Percentiles rank a stretch among this genome's conserved stretches.
Evolutionary conservation across 1,284 basidiomycete genomes (phyloP).

Genomic region (Ganoderma meredithae): DNA sequence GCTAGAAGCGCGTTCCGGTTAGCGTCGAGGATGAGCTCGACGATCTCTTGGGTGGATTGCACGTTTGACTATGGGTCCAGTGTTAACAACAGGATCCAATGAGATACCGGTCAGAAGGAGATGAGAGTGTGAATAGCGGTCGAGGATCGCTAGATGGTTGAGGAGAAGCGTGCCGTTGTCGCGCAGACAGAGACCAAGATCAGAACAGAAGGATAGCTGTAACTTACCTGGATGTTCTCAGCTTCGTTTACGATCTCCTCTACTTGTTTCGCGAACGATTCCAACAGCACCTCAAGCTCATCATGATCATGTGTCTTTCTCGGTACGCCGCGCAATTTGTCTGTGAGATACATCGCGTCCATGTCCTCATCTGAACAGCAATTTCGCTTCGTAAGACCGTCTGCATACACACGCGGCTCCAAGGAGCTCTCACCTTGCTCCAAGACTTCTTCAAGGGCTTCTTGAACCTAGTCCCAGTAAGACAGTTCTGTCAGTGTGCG

Average conservation of each 20-base stretch:
- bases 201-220: background rate
- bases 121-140: background rate
- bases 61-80: slow-evolving; percentile 75
- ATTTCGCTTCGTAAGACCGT: slow-evolving; percentile 5
- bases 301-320: slow-evolving; percentile 84
- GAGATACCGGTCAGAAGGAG: background rate
- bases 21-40: slow-evolving; percentile 95
- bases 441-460: slow-evolving; percentile 89
- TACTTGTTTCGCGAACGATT: slow-evolving; percentile 95
- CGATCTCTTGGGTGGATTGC: slow-evolving; percentile 96
- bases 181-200: background rate
- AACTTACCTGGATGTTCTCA: slow-evolving; percentile 81
- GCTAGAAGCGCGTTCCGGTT: slow-evolving; percentile 94
- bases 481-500: slow-evolving; percentile 9
- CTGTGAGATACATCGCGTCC: slow-evolving; percentile 90
- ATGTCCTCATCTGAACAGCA: slow-evolving; percentile 84
- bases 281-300: slow-evolving; percentile 91
- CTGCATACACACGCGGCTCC: background rate
- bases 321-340: slow-evolving; percentile 68
- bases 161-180: background rate
- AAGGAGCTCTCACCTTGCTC: slow-evolving; percentile 71
- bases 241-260: slow-evolving; percentile 96
- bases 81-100: background rate
- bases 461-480: slow-evolving; percentile 69
- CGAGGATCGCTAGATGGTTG: background rate